A percentile compares a stretch with the other conserved stretches of the same genome.
These are phyloP conservation scores for Leccinum subtestaceum DNA, from an alignment of 768 basidiomycete genomes.

Conservation along the genomic window DNA sequence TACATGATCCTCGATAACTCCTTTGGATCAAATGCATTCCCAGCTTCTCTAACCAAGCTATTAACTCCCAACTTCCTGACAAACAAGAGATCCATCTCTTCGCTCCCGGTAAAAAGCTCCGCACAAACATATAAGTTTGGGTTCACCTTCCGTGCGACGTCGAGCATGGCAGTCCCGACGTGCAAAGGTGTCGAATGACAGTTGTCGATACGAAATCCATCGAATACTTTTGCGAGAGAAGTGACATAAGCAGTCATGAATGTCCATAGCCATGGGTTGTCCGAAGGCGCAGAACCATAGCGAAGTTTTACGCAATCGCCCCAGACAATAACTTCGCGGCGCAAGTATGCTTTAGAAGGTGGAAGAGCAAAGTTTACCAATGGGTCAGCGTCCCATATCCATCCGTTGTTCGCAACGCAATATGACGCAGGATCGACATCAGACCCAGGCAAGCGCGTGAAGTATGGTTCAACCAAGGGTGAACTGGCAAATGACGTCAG, in stretches of 20 bases:
- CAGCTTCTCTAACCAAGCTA: slow-evolving; percentile 91
- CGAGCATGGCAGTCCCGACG: slow-evolving; percentile 94
- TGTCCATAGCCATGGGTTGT: slow-evolving; percentile 93
- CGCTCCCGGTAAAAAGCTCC: slow-evolving; percentile 94
- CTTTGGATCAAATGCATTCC: slow-evolving; percentile 86
- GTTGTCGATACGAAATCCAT: slow-evolving; percentile 98
- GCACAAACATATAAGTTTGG: slow-evolving; percentile 96
- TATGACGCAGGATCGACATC: slow-evolving; percentile 53
- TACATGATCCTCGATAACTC: slow-evolving; percentile 88
- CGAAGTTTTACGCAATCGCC: slow-evolving; percentile 97
- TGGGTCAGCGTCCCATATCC: slow-evolving; percentile 98
- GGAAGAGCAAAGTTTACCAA: slow-evolving; percentile 90
- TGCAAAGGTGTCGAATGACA: slow-evolving; percentile 96
- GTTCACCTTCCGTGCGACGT: slow-evolving; percentile 82
- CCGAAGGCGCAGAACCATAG: slow-evolving; percentile 74
- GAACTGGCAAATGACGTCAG: slow-evolving; percentile 44
- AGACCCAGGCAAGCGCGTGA: slow-evolving; percentile 76
- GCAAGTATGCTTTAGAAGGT: slow-evolving; percentile 91
- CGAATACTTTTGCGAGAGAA: slow-evolving; percentile 77
- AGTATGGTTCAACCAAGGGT: slow-evolving; percentile 89
- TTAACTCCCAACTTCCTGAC: slow-evolving; percentile 92
- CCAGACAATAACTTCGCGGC: slow-evolving; percentile 97
- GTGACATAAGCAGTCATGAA: slow-evolving; percentile 86
- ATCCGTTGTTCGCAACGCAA: slow-evolving; percentile 95
- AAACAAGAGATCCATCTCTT: slow-evolving; percentile 90